Base-by-base conservation (phyloP, 805 yeast species). In the Phaffomyces opuntiae region DNA sequence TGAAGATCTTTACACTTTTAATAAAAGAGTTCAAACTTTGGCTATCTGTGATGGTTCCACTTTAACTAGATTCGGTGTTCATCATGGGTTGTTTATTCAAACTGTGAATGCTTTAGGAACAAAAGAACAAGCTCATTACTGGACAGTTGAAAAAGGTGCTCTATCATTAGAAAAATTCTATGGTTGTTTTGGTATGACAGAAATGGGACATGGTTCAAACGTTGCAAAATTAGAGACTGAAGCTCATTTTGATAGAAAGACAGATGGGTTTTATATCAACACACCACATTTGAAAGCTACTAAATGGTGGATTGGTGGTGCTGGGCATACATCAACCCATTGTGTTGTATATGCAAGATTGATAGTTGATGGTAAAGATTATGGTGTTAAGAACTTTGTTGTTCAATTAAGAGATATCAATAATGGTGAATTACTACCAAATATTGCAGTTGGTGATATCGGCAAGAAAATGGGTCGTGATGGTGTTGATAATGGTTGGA, bases 261-360 rank as follows among this genome's bases (percentile, higher is more conserved):
- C 73, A 19, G 87, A 87, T 56, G 79, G 80, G 53, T 86, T 89
- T 57, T 61, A 75, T 45, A 80, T 89, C 54, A 77, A 86, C 61
- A 89, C 97, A 14, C 97, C 97, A 2, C 86, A 89, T 60, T 64
- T 86, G 47, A 90, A 93, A 36, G 96, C 97, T 36, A 89, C 96
- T 27, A 89, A 89, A 66, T 89, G 97, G 96, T 89, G 97, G 97
- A 89, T 89, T 56, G 97, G 97, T 38, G 97, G 97, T 58, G 96
- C 96, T 37, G 96, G 96, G 9, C 95, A 87, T 65, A 82, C 95
- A 21, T 88, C 96, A 9, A 87, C 90, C 31, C 96, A 90, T 67
- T 72, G 87, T 25, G 79, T 83, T 17, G 84, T 80, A 29, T 90
- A 82, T 63, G 96, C 96, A 9, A 74, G 96, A 50, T 73, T 90